These are phyloP conservation scores for Debaryomyces castellii DNA, from an alignment of 805 yeast genomes.

Conservation along the genomic window DNA sequence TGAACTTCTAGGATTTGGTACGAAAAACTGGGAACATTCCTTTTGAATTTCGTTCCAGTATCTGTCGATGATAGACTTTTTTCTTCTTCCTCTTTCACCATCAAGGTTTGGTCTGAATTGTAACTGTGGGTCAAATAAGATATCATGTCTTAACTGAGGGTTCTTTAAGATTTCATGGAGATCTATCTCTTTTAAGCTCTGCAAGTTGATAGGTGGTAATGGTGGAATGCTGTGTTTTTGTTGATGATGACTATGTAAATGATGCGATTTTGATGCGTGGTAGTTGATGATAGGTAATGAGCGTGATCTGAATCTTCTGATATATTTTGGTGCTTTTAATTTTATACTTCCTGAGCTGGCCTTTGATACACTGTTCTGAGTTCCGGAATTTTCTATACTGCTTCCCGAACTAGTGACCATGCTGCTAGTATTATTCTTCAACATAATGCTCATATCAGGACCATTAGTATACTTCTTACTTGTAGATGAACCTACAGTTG, in stretches of 20 bases:
- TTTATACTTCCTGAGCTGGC: conserved; percentile 2
- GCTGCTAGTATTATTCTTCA: conserved; percentile 4
- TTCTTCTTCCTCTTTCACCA: conserved; percentile 84
- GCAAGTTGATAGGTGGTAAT: conserved; percentile 81
- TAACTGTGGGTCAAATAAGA: conserved; percentile 85
- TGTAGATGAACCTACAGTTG: not conserved
- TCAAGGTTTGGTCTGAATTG: conserved; percentile 90
- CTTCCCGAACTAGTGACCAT: not conserved
- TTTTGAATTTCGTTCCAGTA: conserved; percentile 78
- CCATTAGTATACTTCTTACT: not conserved
- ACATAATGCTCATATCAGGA: conserved; percentile 4
- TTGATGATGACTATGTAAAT: conserved; percentile 11
- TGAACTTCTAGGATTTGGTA: conserved; percentile 5
- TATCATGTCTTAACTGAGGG: conserved; percentile 91
- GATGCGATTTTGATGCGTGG: conserved; percentile 11
- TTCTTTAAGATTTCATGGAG: conserved; percentile 84
- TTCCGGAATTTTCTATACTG: not conserved
- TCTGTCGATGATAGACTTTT: conserved; percentile 70
- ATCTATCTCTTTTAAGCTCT: conserved; percentile 81
- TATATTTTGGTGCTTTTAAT: conserved; percentile 31
- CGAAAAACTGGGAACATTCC: conserved; percentile 55
- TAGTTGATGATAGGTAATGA: conserved; percentile 44
- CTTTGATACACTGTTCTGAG: not conserved
- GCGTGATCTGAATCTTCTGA: conserved; percentile 37
- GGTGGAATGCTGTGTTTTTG: conserved; percentile 34